Evolutionary conservation across 108 stramenopile genomes (phyloP).

Genomic region (Pseudonitzschia delicatissima): DNA sequence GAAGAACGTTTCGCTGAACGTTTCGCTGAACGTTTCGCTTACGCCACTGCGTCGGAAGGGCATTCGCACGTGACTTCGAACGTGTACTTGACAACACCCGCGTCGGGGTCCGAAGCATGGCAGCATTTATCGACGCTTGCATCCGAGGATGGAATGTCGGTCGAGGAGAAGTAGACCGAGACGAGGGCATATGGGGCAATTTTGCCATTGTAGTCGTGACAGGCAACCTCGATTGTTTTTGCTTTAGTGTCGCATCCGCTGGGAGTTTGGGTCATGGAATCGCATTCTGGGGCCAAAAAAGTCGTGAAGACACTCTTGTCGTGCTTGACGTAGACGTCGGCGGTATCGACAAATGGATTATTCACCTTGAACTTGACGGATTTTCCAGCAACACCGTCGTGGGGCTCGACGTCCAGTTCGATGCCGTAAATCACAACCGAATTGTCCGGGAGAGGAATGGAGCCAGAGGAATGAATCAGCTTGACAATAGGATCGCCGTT

Average conservation of each 20-base stretch:
- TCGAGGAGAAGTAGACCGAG: background rate
- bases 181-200: slow-evolving; percentile 2
- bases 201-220: slow-evolving; percentile 7
- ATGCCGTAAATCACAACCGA: too few species aligned
- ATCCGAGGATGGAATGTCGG: too few species aligned
- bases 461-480: background rate
- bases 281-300: background rate
- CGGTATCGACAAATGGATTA: background rate
- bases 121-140: slow-evolving; percentile 4
- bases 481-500: background rate
- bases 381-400: background rate
- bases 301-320: slow-evolving; percentile 1
- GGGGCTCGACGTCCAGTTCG: background rate
- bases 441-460: background rate
- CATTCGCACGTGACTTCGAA: slow-evolving; percentile 3
- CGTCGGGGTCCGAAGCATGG: background rate
- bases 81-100: background rate
- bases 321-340: slow-evolving; percentile 12
- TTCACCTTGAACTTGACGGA: slow-evolving; percentile 11
- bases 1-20: too few species aligned
- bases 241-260: background rate
- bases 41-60: too few species aligned
- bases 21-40: too few species aligned
- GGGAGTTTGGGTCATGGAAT: background rate
- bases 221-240: background rate